A percentile compares a stretch with the other conserved stretches of the same genome.
Conservation (phyloP, 257 asterid species). For the Solanum sejunctum region DNA sequence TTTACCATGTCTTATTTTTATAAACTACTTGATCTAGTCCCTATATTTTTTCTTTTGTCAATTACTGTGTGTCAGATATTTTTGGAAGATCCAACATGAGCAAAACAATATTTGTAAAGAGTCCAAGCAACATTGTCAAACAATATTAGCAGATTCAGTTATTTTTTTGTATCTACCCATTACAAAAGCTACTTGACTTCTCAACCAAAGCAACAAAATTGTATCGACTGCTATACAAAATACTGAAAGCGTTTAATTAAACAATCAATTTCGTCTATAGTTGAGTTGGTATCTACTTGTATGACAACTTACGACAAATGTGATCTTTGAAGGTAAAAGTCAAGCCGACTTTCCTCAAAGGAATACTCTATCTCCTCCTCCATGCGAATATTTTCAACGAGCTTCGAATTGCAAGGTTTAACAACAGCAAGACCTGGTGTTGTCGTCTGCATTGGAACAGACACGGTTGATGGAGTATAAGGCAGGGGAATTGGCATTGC, state of each 20-base stretch:
- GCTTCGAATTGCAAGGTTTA: conserved; percentile 3
- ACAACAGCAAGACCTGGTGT: conserved; percentile 36
- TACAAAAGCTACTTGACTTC: not conserved
- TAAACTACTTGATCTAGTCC: not conserved
- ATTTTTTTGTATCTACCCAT: not conserved
- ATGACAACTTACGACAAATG: conserved; percentile 11
- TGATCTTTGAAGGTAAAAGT: conserved; percentile 42
- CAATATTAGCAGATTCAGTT: not conserved
- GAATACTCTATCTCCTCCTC: conserved; percentile 55
- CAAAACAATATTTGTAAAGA: not conserved
- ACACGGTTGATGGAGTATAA: conserved; percentile 48
- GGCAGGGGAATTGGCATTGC: conserved; percentile 35
- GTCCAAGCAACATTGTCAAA: not conserved
- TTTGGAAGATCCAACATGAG: not conserved
- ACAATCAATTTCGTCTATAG: not conserved
- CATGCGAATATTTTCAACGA: conserved; percentile 8
- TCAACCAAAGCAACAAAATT: not conserved
- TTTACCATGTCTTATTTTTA: not conserved
- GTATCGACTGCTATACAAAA: not conserved
- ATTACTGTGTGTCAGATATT: too few species aligned
- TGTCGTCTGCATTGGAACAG: conserved; percentile 62
- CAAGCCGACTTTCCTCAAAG: conserved; percentile 72
- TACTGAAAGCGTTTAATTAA: not conserved
- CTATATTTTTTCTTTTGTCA: not conserved
- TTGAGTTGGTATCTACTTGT: conserved; percentile 8